Conservation (phyloP, 2,329 filamentous ascomycete species). For the Aureobasidium sp. region DNA sequence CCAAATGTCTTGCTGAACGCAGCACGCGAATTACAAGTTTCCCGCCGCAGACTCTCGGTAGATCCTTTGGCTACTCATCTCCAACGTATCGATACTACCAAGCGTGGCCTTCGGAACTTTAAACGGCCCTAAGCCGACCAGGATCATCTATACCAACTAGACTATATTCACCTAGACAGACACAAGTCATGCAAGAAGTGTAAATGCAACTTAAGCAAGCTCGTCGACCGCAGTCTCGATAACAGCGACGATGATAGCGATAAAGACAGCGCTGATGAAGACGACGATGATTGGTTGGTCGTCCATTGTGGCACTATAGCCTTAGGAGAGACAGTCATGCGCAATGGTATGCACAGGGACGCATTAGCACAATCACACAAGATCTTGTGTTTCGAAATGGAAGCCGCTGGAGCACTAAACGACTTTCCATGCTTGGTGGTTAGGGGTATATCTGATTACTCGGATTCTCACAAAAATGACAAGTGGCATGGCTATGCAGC, state of each 20-base stretch:
- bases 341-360: constrained; percentile 21
- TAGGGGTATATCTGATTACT: constrained; percentile 21
- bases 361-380: constrained; percentile 18
- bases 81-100: background rate
- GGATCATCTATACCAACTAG: background rate
- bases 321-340: constrained; percentile 23
- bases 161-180: background rate
- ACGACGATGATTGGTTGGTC: background rate
- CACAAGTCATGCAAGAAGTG: background rate
- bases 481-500: constrained; percentile 21
- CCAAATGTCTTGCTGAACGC: constrained; percentile 7
- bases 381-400: constrained; percentile 20
- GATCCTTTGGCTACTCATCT: background rate
- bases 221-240: background rate
- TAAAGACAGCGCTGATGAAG: background rate
- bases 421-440: constrained; percentile 21
- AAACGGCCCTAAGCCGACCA: background rate
- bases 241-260: background rate
- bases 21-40: background rate
- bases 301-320: constrained; percentile 22
- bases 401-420: constrained; percentile 20
- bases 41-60: background rate
- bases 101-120: background rate
- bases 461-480: constrained; percentile 20
- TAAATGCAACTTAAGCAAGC: background rate